These are phyloP conservation scores for Logfia minima DNA, from an alignment of 129 eudicot genomes.

Conservation along the genomic window DNA sequence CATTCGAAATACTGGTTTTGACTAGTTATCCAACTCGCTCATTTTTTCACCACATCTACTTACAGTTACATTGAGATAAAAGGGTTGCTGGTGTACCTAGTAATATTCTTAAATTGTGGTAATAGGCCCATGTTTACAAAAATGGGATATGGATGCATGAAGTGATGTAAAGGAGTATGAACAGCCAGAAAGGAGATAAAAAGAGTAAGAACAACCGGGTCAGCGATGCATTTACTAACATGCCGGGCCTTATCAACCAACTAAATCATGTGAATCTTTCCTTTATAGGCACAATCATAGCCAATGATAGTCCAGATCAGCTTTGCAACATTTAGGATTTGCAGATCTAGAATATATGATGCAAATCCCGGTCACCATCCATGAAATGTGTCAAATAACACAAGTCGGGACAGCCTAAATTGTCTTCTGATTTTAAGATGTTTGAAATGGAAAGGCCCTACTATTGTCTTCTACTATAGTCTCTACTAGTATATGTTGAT, in stretches of 20 bases:
- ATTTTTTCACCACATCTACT: background rate
- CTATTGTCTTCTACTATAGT: background rate
- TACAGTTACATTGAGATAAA: background rate
- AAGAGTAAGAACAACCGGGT: background rate
- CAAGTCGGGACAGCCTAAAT: background rate
- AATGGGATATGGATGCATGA: background rate
- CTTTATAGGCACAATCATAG: background rate
- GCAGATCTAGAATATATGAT: background rate
- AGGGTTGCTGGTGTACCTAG: background rate
- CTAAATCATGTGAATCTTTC: background rate
- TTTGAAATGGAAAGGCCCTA: background rate
- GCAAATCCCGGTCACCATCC: slow-evolving; percentile 2
- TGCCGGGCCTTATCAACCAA: background rate
- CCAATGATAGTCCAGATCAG: background rate
- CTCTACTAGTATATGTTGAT: background rate
- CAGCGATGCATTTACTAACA: background rate
- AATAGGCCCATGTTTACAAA: background rate
- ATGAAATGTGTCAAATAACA: background rate
- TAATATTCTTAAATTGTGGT: background rate
- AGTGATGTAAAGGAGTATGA: background rate
- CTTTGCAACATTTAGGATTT: background rate
- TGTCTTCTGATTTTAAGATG: background rate
- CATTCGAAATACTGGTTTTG: background rate
- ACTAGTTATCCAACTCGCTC: background rate
- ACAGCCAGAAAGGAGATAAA: background rate